Percentiles rank a stretch among this genome's conserved stretches.
These are phyloP conservation scores for Acanthamoeba lenticulata DNA, from an alignment of 208 protist species.

Conservation along the genomic window DNA sequence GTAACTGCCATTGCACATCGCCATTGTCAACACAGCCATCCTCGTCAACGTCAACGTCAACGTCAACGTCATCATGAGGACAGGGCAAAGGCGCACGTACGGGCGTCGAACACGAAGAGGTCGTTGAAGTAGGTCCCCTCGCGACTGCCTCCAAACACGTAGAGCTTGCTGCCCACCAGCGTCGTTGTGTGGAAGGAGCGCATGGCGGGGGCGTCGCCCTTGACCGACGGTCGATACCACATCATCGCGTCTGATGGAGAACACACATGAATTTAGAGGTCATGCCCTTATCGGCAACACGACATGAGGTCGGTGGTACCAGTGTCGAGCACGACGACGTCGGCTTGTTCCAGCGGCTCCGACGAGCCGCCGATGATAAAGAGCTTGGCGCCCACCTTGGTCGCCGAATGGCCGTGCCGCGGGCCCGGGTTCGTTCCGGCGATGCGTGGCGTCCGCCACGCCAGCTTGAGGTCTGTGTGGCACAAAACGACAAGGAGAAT, in stretches of 20 bases:
- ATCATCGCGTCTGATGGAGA: not conserved
- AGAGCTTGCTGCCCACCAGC: conserved; percentile 39
- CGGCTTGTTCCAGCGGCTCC: not conserved
- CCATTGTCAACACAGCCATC: not conserved
- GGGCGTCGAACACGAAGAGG: not conserved
- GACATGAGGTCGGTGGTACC: not conserved
- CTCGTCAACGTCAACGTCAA: too few species aligned
- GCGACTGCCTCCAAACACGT: not conserved
- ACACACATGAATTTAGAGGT: not conserved
- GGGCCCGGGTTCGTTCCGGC: not conserved
- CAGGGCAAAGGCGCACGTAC: not conserved
- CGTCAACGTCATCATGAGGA: not conserved
- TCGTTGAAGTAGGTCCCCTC: not conserved
- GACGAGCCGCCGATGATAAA: conserved; percentile 32
- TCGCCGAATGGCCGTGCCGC: conserved; percentile 25
- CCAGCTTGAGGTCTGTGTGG: conserved; percentile 31
- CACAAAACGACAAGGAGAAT: not conserved
- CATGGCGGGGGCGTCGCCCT: not conserved
- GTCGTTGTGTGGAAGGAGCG: conserved; percentile 22
- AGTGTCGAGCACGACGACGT: conserved; percentile 26
- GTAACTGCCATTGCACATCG: not conserved
- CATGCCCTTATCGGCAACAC: not conserved
- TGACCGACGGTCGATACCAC: not conserved
- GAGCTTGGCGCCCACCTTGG: conserved; percentile 50
- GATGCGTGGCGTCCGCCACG: conserved; percentile 8